phyloP scores from a whole-genome alignment of 352 stramenopile genomes.

The Phytopythium helicoides region DNA sequence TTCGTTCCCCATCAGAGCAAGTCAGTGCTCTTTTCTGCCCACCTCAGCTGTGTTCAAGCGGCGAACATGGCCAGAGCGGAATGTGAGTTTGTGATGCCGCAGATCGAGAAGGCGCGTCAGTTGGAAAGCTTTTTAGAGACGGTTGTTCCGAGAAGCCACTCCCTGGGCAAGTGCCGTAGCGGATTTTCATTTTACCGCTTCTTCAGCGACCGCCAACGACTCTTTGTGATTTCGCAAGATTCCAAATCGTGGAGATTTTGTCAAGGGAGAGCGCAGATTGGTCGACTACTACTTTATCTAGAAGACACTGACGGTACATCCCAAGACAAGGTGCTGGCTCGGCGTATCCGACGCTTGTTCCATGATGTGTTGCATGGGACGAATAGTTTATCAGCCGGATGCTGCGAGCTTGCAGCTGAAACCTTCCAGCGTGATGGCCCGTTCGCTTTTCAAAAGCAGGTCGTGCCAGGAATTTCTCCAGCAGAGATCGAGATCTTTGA shows the following conservation, averaged over 20 bases:
- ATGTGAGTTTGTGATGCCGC: constrained; percentile 43
- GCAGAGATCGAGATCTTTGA: constrained; percentile 50
- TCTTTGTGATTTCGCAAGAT: constrained; percentile 52
- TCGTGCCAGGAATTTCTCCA: constrained; percentile 34
- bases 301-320: constrained; percentile 29
- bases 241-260: constrained; percentile 46
- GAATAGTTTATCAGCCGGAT: constrained; percentile 7
- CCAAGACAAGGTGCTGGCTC: constrained; percentile 20
- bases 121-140: constrained; percentile 67
- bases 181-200: constrained; percentile 68
- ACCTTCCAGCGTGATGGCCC: constrained; percentile 31
- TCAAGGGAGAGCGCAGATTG: constrained; percentile 20
- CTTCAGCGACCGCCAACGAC: constrained; percentile 40
- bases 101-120: constrained; percentile 40
- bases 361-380: constrained; percentile 33
- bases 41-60: constrained; percentile 55
- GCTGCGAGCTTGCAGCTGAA: constrained; percentile 34
- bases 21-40: constrained; percentile 37
- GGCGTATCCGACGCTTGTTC: constrained; percentile 34
- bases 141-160: constrained; percentile 58
- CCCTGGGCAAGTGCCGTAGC: constrained; percentile 51
- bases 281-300: constrained; percentile 52
- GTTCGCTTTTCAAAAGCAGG: constrained; percentile 46
- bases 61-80: constrained; percentile 67
- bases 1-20: constrained; percentile 25